Conservation (phyloP, 441 rosid genomes). For the Pelargonium myrrhifolium region DNA sequence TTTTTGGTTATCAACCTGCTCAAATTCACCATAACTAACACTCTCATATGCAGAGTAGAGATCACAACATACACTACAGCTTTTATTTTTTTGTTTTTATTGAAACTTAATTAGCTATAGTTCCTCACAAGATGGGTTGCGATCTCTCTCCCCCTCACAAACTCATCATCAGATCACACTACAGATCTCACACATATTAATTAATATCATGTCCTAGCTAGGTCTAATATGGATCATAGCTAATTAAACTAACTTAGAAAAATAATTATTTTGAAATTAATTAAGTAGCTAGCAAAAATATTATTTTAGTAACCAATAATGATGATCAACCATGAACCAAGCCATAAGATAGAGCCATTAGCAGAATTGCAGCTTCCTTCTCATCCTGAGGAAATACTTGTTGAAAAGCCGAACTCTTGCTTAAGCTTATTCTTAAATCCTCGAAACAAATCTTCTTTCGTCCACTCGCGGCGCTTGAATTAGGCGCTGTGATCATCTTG, state of each 20-base stretch:
- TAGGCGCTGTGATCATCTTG: slow-evolving; percentile 26
- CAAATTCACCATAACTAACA: slow-evolving; percentile 17
- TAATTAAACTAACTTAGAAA: slow-evolving; percentile 4
- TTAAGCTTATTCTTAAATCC: slow-evolving; percentile 55
- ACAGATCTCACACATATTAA: background rate
- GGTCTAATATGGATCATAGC: slow-evolving; percentile 2
- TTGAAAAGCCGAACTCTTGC: slow-evolving; percentile 57
- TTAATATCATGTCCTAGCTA: background rate
- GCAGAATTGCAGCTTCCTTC: slow-evolving; percentile 84
- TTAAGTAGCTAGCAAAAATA: slow-evolving; percentile 4
- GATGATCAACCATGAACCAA: slow-evolving; percentile 56
- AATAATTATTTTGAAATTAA: background rate
- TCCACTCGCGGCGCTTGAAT: slow-evolving; percentile 18
- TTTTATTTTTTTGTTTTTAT: slow-evolving; percentile 3
- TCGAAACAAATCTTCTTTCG: slow-evolving; percentile 53
- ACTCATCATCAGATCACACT: too few species aligned
- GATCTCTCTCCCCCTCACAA: too few species aligned
- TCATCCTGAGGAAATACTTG: slow-evolving; percentile 85
- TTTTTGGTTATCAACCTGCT: slow-evolving; percentile 29
- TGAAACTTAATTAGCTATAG: slow-evolving; percentile 7
- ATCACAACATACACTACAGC: background rate
- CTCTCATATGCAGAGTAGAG: background rate
- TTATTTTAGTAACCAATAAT: background rate
- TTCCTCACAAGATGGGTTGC: background rate
- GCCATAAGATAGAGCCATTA: slow-evolving; percentile 86